Conservation (phyloP, 495 filamentous ascomycete genomes). For the Cladorrhinum samala region DNA sequence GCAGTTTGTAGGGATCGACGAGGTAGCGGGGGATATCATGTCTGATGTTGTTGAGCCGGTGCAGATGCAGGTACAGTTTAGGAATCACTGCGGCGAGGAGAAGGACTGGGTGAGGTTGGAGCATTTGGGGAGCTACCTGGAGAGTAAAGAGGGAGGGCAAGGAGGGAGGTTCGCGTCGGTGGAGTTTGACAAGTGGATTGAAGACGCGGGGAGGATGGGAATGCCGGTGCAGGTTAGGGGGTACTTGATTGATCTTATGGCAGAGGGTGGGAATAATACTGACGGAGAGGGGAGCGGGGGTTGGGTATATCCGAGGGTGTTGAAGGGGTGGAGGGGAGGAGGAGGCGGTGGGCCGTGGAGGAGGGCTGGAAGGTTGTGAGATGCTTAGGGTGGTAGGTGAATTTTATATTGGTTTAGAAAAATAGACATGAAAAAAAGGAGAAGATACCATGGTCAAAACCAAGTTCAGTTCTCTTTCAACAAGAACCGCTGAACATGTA, state of each 20-base stretch:
- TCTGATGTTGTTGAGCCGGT: background rate
- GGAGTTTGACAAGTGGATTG: background rate
- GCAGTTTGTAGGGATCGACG: constrained; percentile 4
- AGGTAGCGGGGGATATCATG: constrained; percentile 1
- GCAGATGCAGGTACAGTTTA: background rate
- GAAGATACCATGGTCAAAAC: too few species aligned
- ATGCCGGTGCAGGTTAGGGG: constrained; percentile 4
- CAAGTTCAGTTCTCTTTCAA: too few species aligned
- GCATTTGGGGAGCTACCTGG: constrained; percentile 2
- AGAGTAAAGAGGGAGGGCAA: background rate
- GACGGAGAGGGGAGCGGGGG: background rate
- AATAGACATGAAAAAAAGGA: too few species aligned
- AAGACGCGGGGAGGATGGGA: background rate
- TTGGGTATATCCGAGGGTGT: background rate
- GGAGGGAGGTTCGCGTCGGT: background rate
- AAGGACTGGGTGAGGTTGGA: constrained; percentile 8
- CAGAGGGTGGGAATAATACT: background rate
- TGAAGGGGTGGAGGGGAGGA: background rate
- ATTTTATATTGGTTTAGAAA: background rate
- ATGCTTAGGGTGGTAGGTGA: background rate
- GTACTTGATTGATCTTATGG: background rate
- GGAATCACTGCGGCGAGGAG: constrained; percentile 6
- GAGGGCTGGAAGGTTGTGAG: constrained; percentile 37
- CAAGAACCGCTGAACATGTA: too few species aligned
- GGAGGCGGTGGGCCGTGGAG: constrained; percentile 9